Evolutionary conservation across 495 filamentous ascomycete genomes (phyloP).

Genomic region (Glonium stellatum): DNA sequence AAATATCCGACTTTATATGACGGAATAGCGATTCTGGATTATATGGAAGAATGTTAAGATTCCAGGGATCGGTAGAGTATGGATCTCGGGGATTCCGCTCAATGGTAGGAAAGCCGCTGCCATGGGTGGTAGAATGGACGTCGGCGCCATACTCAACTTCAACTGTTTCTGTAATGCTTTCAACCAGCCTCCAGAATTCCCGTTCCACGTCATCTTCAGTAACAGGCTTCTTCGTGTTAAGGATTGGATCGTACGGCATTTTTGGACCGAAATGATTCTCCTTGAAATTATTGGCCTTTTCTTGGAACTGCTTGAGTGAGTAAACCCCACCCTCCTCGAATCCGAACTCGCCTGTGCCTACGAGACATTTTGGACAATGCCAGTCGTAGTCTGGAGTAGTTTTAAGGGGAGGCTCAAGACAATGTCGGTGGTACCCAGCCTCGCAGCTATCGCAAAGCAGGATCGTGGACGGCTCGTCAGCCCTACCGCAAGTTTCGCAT

Average conservation of each 20-base stretch:
- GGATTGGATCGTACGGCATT: slow-evolving; percentile 80
- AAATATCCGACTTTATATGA: slow-evolving; percentile 96
- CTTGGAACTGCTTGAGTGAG: slow-evolving; percentile 92
- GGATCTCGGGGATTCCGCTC: slow-evolving; percentile 82
- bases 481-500: slow-evolving; percentile 81
- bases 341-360: slow-evolving; percentile 93
- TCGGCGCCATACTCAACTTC: slow-evolving; percentile 98
- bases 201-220: slow-evolving; percentile 94
- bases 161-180: slow-evolving; percentile 87
- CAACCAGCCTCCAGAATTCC: slow-evolving; percentile 94
- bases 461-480: slow-evolving; percentile 63
- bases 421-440: slow-evolving; percentile 76
- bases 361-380: slow-evolving; percentile 93
- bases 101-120: slow-evolving; percentile 93
- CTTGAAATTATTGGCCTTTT: slow-evolving; percentile 91
- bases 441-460: slow-evolving; percentile 93
- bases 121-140: slow-evolving; percentile 96
- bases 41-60: slow-evolving; percentile 87
- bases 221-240: slow-evolving; percentile 69
- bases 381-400: slow-evolving; percentile 78
- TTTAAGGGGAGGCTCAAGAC: slow-evolving; percentile 81
- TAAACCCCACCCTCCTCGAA: slow-evolving; percentile 97
- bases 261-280: slow-evolving; percentile 85
- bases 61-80: slow-evolving; percentile 89
- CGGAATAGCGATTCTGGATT: slow-evolving; percentile 89